Evolutionary conservation across 352 stramenopile species (phyloP).

Genomic region (Phytopythium cucurbitacearum): DNA sequence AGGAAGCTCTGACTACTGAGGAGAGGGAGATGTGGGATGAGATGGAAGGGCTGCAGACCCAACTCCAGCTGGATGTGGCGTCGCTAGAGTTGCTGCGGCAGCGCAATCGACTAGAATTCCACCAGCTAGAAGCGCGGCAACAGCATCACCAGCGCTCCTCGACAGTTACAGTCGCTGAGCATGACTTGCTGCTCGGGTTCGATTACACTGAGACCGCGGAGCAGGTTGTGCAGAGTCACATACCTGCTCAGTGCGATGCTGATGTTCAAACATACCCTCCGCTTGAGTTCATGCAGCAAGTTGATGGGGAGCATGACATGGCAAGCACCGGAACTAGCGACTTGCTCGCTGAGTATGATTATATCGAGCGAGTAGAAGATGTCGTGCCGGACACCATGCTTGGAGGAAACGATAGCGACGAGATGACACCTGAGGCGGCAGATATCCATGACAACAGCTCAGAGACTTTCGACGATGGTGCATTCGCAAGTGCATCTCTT

Average conservation of each 20-base stretch:
- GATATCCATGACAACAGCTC: too few relatives aligned
- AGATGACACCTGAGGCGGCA: background rate
- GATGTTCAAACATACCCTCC: background rate
- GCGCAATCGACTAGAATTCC: slow-evolving; percentile 41
- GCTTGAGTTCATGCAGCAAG: background rate
- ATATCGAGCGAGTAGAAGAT: background rate
- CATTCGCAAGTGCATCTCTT: background rate
- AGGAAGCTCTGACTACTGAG: slow-evolving; percentile 30
- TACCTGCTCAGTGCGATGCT: background rate
- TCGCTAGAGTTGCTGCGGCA: slow-evolving; percentile 35
- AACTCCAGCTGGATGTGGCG: slow-evolving; percentile 32
- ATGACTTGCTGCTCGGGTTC: slow-evolving; percentile 24
- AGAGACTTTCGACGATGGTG: too few relatives aligned
- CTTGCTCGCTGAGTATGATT: background rate
- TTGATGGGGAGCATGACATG: background rate
- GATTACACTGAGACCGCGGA: slow-evolving; percentile 28
- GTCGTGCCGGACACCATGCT: background rate
- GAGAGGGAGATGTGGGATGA: slow-evolving; percentile 43
- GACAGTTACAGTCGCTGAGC: background rate
- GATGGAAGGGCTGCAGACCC: slow-evolving; percentile 37
- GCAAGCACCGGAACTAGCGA: background rate
- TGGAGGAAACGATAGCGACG: background rate
- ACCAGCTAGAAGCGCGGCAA: slow-evolving; percentile 36
- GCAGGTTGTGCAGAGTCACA: background rate
- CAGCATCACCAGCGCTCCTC: background rate